Conservation (phyloP, 148 eudicot genomes). For the Silene uniflora region DNA sequence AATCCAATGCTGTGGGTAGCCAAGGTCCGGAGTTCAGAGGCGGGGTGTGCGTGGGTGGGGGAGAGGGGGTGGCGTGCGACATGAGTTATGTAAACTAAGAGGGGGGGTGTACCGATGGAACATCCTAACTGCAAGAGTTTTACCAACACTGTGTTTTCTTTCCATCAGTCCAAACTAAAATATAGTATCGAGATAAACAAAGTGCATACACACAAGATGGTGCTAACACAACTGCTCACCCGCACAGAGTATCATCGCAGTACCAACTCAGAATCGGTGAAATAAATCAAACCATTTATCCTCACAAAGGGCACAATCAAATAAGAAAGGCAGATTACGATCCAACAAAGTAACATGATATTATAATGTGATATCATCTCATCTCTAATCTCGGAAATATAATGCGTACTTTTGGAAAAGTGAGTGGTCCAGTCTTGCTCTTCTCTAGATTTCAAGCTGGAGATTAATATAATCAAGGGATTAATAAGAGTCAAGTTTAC, state of each 20-base stretch:
- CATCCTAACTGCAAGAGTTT: not conserved
- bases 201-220: not conserved
- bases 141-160: not conserved
- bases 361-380: conserved; percentile 2
- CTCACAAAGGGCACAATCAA: conserved; percentile 6
- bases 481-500: not conserved
- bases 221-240: conserved; percentile 16
- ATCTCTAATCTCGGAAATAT: conserved; percentile 21
- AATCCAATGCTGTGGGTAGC: no score
- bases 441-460: conserved; percentile 18
- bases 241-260: conserved; percentile 1
- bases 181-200: not conserved
- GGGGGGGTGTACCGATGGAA: not conserved
- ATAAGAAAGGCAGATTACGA: conserved; percentile 7
- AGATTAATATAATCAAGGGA: conserved; percentile 11
- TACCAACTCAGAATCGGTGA: conserved; percentile 9
- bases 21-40: no score
- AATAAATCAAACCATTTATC: conserved; percentile 12
- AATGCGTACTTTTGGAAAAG: conserved; percentile 24
- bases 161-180: not conserved
- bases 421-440: conserved; percentile 14
- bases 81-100: no score
- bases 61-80: no score
- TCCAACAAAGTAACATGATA: conserved; percentile 8
- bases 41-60: no score